A percentile compares a stretch with the other conserved stretches of the same genome.
Conservation (phyloP, 371 early-diverging fungal species). For the Mortierella sp. region DNA sequence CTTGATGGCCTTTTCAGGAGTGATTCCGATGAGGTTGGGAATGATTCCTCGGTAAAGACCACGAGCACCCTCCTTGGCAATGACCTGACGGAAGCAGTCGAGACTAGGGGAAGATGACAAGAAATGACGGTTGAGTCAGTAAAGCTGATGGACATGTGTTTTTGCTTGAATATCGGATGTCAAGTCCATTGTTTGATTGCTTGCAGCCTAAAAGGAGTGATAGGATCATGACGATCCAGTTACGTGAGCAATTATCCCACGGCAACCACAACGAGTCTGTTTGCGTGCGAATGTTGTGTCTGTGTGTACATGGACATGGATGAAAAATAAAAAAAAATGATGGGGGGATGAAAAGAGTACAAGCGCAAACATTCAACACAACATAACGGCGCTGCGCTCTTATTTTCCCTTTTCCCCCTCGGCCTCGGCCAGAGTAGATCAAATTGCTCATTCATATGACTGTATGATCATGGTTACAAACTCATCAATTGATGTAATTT, state of each 20-base stretch:
- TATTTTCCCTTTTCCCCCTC: neutral
- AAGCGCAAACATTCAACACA: too few species aligned
- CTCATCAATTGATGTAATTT: constrained; percentile 2
- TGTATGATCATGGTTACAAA: neutral
- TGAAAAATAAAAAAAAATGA: too few species aligned
- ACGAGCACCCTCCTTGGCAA: constrained; percentile 77
- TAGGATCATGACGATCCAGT: neutral
- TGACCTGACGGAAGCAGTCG: constrained; percentile 81
- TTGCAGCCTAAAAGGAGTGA: neutral
- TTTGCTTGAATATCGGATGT: too few species aligned
- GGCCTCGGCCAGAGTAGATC: neutral
- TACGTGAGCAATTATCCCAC: too few species aligned
- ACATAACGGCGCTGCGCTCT: neutral
- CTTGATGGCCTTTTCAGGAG: constrained; percentile 99
- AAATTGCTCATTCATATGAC: neutral
- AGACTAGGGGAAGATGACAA: constrained; percentile 19
- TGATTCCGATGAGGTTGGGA: constrained; percentile 85
- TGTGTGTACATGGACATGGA: too few species aligned
- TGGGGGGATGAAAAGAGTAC: too few species aligned
- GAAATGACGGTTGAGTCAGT: neutral
- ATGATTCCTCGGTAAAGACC: constrained; percentile 86
- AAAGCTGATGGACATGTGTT: neutral
- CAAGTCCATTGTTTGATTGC: too few species aligned
- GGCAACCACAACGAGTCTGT: too few species aligned
- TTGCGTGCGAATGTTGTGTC: too few species aligned